Conservation (phyloP, 2,329 filamentous ascomycete species). For the Aspergillus fumigatiaffinis region DNA sequence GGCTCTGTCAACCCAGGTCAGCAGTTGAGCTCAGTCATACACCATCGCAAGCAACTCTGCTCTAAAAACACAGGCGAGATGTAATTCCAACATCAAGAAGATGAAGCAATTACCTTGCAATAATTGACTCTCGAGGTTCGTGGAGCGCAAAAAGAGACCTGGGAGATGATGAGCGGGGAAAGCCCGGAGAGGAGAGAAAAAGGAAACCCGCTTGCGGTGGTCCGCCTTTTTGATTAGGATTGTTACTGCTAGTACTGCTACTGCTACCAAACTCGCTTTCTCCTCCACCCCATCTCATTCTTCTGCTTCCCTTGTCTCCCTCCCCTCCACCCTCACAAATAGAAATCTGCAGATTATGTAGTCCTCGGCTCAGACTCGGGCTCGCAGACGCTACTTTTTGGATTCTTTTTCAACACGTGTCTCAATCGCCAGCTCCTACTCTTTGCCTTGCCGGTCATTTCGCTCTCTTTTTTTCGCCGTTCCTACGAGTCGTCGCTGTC, state of each 20-base stretch:
- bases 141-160: background rate
- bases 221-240: background rate
- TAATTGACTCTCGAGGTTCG: background rate
- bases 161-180: background rate
- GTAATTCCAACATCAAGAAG: background rate
- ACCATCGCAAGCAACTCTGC: background rate
- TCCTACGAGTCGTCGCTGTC: constrained; percentile 16
- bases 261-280: constrained; percentile 29
- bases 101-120: background rate
- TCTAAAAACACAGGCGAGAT: background rate
- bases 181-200: background rate
- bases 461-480: constrained; percentile 13
- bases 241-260: constrained; percentile 15
- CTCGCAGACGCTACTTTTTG: constrained; percentile 26
- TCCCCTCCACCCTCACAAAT: constrained; percentile 28
- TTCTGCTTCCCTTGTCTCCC: constrained; percentile 29
- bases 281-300: constrained; percentile 28
- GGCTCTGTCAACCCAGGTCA: background rate
- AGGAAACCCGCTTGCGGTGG: background rate
- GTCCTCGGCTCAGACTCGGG: constrained; percentile 31
- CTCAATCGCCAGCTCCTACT: background rate
- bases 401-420: constrained; percentile 4
- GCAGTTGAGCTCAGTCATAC: background rate
- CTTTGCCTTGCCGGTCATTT: constrained; percentile 12
- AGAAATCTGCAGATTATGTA: constrained; percentile 39